A percentile compares a stretch with the other conserved stretches of the same genome.
Evolutionary conservation across 495 filamentous ascomycete genomes (phyloP).

Genomic region (Schizothecium vesticola): DNA sequence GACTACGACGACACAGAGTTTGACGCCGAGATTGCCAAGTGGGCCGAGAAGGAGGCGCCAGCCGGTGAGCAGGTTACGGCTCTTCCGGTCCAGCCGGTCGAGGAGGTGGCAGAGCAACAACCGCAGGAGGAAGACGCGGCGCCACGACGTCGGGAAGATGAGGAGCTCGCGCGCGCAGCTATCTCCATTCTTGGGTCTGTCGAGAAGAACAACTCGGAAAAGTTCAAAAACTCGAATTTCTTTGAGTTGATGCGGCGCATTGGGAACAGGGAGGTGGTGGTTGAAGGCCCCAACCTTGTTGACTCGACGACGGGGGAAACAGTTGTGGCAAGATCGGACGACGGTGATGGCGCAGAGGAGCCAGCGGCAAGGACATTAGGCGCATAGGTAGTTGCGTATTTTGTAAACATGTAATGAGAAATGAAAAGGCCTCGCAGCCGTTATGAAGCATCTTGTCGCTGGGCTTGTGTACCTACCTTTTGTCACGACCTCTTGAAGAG

Average conservation of each 20-base stretch:
- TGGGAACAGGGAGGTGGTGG: constrained; percentile 33
- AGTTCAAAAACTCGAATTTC: constrained; percentile 43
- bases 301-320: constrained; percentile 25
- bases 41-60: constrained; percentile 17
- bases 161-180: constrained; percentile 37
- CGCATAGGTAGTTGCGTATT: not conserved
- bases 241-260: constrained; percentile 41
- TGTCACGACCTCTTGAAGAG: too few relatives aligned
- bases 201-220: constrained; percentile 32
- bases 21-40: constrained; percentile 20
- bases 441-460: too few relatives aligned
- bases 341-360: not conserved
- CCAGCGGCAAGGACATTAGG: not conserved
- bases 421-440: not conserved
- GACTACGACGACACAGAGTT: constrained; percentile 21
- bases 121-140: not conserved
- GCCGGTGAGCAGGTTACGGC: constrained; percentile 2
- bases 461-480: too few relatives aligned
- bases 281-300: constrained; percentile 36
- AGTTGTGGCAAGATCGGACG: constrained; percentile 2
- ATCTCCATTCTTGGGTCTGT: constrained; percentile 36
- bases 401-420: not conserved
- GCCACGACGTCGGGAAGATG: constrained; percentile 11
- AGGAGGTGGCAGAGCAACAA: not conserved
- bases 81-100: not conserved